Conservation (phyloP, 1,284 basidiomycete species). For the Xanthoconium separans region DNA sequence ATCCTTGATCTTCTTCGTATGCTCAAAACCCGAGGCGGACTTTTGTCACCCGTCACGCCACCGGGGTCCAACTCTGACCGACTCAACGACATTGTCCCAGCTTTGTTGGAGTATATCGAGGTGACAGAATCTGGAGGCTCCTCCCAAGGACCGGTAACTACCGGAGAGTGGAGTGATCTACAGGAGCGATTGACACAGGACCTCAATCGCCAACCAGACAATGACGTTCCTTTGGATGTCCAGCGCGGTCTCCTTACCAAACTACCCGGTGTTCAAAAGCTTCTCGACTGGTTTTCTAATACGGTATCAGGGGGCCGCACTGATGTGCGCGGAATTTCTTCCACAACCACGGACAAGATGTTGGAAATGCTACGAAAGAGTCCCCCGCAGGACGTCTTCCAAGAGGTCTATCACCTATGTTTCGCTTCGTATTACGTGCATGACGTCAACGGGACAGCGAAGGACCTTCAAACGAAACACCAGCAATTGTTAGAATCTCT, state of each 20-base stretch:
- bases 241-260: background rate
- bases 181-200: background rate
- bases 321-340: background rate
- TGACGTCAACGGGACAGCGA: background rate
- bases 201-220: background rate
- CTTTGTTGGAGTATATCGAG: background rate
- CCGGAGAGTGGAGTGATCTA: background rate
- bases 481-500: background rate
- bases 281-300: background rate
- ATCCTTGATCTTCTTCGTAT: background rate
- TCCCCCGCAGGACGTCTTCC: background rate
- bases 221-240: background rate
- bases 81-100: background rate
- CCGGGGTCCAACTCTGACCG: background rate
- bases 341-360: background rate
- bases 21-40: background rate
- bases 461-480: background rate
- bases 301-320: background rate
- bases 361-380: background rate
- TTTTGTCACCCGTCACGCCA: background rate
- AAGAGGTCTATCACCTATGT: background rate
- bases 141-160: background rate
- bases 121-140: background rate
- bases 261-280: background rate
- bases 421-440: background rate